Conservation (phyloP, 2,329 filamentous ascomycete genomes). For the Aspergillus jensenii region DNA sequence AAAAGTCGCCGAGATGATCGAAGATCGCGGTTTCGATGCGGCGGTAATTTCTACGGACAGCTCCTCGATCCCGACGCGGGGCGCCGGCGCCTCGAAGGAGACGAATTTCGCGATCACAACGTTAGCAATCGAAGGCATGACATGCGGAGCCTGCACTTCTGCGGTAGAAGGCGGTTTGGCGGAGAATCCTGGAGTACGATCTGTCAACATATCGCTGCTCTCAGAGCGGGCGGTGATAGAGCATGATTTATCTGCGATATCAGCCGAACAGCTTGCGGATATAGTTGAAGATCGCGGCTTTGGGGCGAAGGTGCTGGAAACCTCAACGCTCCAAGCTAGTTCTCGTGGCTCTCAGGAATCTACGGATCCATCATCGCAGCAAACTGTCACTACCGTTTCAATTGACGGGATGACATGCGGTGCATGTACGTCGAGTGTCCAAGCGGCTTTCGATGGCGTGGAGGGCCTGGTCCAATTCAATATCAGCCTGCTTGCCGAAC, state of each 20-base stretch:
- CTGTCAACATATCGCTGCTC: slow-evolving; percentile 78
- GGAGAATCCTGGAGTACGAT: slow-evolving; percentile 68
- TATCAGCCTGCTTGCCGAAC: slow-evolving; percentile 89
- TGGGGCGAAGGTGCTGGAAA: slow-evolving; percentile 75
- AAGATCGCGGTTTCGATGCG: slow-evolving; percentile 89
- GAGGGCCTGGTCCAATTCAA: slow-evolving; percentile 86
- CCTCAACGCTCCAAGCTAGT: slow-evolving; percentile 46
- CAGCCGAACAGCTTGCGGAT: slow-evolving; percentile 55
- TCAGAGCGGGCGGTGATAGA: slow-evolving; percentile 84
- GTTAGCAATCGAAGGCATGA: slow-evolving; percentile 82
- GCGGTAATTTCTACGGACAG: slow-evolving; percentile 81
- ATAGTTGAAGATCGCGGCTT: slow-evolving; percentile 72
- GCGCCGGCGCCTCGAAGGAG: slow-evolving; percentile 32
- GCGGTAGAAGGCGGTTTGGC: slow-evolving; percentile 80
- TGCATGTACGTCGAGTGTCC: slow-evolving; percentile 89
- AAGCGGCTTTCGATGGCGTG: slow-evolving; percentile 74
- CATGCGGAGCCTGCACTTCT: slow-evolving; percentile 84
- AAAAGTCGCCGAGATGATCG: slow-evolving; percentile 78
- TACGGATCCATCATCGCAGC: slow-evolving; percentile 34
- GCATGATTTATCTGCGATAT: slow-evolving; percentile 63
- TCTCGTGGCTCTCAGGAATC: slow-evolving; percentile 36
- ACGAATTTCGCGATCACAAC: slow-evolving; percentile 64
- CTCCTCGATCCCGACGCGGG: slow-evolving; percentile 52
- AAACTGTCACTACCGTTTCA: slow-evolving; percentile 75
- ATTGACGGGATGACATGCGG: slow-evolving; percentile 98